These are phyloP conservation scores for Fusarium humuli DNA, from an alignment of 2,329 filamentous ascomycete genomes.

Conservation along the genomic window DNA sequence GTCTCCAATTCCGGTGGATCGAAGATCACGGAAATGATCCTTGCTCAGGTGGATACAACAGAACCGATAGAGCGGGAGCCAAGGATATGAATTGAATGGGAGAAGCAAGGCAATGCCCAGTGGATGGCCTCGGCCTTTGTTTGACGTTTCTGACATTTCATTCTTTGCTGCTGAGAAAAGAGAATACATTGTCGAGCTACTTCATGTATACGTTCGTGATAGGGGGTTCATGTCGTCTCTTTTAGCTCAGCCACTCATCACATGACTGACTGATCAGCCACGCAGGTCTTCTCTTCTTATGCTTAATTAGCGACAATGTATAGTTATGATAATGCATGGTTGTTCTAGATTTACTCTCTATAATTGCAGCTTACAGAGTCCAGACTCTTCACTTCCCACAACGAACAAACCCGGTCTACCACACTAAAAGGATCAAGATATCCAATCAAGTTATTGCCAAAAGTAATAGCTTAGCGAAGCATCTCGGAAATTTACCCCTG, in stretches of 20 bases:
- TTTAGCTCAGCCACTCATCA: slow-evolving; percentile 5
- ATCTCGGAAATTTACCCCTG: slow-evolving; percentile 27
- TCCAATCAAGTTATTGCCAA: slow-evolving; percentile 7
- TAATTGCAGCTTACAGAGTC: not conserved
- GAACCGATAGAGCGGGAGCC: slow-evolving; percentile 12
- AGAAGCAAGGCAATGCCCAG: not conserved
- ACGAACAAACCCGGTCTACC: not conserved
- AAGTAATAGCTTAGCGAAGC: slow-evolving; percentile 4
- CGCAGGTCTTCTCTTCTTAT: not conserved
- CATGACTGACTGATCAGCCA: slow-evolving; percentile 8
- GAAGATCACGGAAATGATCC: slow-evolving; percentile 22
- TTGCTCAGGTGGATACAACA: slow-evolving; percentile 27
- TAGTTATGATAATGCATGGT: not conserved
- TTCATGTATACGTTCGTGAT: not conserved
- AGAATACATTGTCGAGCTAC: no score
- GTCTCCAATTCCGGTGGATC: slow-evolving; percentile 33
- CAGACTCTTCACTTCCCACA: not conserved
- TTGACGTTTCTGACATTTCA: not conserved
- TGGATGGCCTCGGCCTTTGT: not conserved
- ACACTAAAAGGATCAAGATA: not conserved
- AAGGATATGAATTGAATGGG: slow-evolving; percentile 6
- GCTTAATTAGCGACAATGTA: slow-evolving; percentile 7
- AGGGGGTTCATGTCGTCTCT: not conserved
- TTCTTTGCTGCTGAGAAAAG: not conserved
- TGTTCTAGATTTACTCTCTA: not conserved